Percentiles rank a stretch among this genome's conserved stretches.
phyloP scores from a whole-genome alignment of 345 rosid genomes.

The Erucastrum elatum region DNA sequence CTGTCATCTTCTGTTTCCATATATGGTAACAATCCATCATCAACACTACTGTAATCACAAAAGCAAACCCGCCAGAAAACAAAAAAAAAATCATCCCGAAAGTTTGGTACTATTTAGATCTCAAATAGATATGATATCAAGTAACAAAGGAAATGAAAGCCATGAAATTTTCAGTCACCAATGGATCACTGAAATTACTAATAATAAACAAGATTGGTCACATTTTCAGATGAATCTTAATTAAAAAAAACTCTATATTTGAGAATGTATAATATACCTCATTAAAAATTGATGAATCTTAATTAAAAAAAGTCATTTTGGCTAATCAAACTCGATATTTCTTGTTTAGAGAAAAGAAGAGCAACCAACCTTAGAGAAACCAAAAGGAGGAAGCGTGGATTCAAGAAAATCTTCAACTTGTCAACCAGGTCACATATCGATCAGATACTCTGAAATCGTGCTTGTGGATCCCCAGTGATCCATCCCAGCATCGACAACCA shows the following conservation, averaged over 20 bases:
- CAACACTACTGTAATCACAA: constrained; percentile 49
- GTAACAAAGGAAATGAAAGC: neutral
- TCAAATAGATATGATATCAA: constrained; percentile 15
- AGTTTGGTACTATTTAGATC: neutral
- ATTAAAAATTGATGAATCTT: no score
- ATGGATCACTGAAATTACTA: neutral
- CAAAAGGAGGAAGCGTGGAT: constrained; percentile 57
- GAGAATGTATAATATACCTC: no score
- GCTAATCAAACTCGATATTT: neutral
- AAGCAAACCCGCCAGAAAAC: neutral
- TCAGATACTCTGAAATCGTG: constrained; percentile 84
- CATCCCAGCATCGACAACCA: neutral
- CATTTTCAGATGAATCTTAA: neutral
- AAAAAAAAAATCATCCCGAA: constrained; percentile 10
- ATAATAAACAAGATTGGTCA: no score
- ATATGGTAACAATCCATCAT: constrained; percentile 48
- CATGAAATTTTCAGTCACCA: no score
- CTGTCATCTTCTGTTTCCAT: constrained; percentile 43
- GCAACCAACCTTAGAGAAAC: constrained; percentile 63
- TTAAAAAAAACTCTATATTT: no score
- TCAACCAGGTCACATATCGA: constrained; percentile 90
- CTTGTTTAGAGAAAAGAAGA: constrained; percentile 29
- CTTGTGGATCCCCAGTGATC: constrained; percentile 48
- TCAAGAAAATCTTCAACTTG: constrained; percentile 83
- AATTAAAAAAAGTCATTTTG: neutral